Evolutionary conservation across 1,284 basidiomycete genomes (phyloP).

Genomic region (Moniliophthora roreri): DNA sequence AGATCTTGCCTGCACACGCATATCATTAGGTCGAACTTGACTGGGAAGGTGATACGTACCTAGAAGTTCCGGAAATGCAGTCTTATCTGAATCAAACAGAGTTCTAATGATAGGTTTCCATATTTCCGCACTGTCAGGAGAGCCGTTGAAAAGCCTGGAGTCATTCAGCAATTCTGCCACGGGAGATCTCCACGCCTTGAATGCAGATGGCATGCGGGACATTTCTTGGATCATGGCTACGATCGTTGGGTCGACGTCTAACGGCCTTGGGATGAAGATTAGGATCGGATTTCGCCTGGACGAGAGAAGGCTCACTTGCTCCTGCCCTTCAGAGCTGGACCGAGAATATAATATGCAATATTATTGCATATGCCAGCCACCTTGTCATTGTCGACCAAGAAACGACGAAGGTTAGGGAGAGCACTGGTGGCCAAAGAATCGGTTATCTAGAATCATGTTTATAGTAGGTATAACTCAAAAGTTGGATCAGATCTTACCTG

Average conservation of each 20-base stretch:
- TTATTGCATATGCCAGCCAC: constrained; percentile 77
- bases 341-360: constrained; percentile 85
- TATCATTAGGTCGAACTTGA: constrained; percentile 9
- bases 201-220: constrained; percentile 72
- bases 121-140: constrained; percentile 49
- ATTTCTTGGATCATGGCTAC: constrained; percentile 78
- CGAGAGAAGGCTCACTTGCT: constrained; percentile 46
- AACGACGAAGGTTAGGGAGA: constrained; percentile 77
- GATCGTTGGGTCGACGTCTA: constrained; percentile 69
- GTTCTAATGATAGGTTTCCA: constrained; percentile 85
- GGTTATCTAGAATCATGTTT: constrained; percentile 54
- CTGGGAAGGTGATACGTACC: constrained; percentile 41
- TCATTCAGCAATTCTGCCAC: constrained; percentile 87
- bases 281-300: not conserved
- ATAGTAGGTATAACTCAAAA: not conserved
- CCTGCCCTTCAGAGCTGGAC: constrained; percentile 77
- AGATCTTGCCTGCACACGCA: constrained; percentile 66
- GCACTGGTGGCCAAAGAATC: constrained; percentile 71
- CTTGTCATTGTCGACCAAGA: constrained; percentile 87
- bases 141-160: constrained; percentile 82
- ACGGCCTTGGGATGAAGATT: constrained; percentile 42
- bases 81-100: constrained; percentile 86
- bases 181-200: constrained; percentile 84
- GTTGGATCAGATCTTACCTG: constrained; percentile 41
- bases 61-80: constrained; percentile 82